Base-by-base conservation (phyloP, 2,329 filamentous ascomycete species). In the Exophiala viscosa region DNA sequence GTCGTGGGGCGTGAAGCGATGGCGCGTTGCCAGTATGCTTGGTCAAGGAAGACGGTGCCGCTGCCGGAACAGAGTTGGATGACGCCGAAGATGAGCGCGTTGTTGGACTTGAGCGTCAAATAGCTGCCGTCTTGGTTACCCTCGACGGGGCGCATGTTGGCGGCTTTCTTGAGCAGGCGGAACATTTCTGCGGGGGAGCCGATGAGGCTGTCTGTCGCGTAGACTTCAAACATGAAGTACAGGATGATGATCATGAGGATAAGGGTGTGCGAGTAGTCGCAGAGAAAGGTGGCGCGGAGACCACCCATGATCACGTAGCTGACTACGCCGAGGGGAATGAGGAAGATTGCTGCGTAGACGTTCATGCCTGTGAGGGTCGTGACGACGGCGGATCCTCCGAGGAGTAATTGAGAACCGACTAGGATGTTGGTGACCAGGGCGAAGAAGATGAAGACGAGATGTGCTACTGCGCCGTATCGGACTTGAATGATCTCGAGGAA, bases 401-500 rank as follows among this genome's bases (percentile, higher is more conserved):
- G 35, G 8, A 48, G 34, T 13, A 48, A 34, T 48, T 48, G 35
- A 10, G 89, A 83, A 1, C 88, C 91, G 34, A 95, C 90, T 4
- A 95, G 77, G 35, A 95, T 87, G 63, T 93, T 90, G 35, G 89
- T 95, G 69, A 88, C 84, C 11, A 93, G 73, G 31, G 86, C 88
- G 59, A 95, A 95, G 3, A 86, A 76, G 60, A 90, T 88, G 66
- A 89, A 95, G 1, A 90, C 86, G 4, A 83, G 71, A 64, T 96
- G 90, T 0, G 87, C 84, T n/a, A 73, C 64, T 3, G 76, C 74
- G 20, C 90, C 90, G 69, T 95, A 95, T 54, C 90, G 81, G 20
- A 88, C 88, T 49, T 81, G 81, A 62, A 95, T 88, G 45, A 88
- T 87, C 72, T 95, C 90, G 8, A 93, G 80, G 68, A 89, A 90